phyloP scores from a whole-genome alignment of 495 filamentous ascomycete species.

The Neurospora intermedia region DNA sequence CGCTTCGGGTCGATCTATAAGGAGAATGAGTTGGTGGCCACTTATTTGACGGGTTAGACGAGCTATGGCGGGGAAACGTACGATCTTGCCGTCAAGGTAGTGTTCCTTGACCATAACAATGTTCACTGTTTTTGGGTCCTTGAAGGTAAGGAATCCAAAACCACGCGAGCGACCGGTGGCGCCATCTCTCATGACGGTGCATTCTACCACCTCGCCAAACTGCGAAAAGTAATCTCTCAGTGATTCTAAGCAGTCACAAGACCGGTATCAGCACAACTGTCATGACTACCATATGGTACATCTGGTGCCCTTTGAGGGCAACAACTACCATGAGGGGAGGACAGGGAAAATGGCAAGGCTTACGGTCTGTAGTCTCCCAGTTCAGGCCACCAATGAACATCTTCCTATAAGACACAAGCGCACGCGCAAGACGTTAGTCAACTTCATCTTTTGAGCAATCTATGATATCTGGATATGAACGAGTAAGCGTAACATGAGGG shows the following conservation, averaged over 20 bases:
- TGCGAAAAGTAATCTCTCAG: slow-evolving; percentile 98
- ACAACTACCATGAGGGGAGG: background rate
- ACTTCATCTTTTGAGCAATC: background rate
- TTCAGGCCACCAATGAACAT: slow-evolving; percentile 99
- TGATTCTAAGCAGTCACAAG: slow-evolving; percentile 53
- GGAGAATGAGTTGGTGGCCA: slow-evolving; percentile 6
- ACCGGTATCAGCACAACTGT: background rate
- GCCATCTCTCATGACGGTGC: slow-evolving; percentile 96
- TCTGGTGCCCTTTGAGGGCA: background rate
- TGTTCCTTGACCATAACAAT: slow-evolving; percentile 99
- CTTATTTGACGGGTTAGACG: background rate
- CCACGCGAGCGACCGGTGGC: slow-evolving; percentile 87
- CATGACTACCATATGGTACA: background rate
- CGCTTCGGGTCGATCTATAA: slow-evolving; percentile 91
- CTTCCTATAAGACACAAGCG: slow-evolving; percentile 49
- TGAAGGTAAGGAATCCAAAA: slow-evolving; percentile 96
- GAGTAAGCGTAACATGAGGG: background rate
- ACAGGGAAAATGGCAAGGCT: slow-evolving; percentile 21
- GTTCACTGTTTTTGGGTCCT: slow-evolving; percentile 93
- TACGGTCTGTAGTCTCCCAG: slow-evolving; percentile 99
- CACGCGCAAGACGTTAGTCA: slow-evolving; percentile 20
- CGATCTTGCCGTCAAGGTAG: slow-evolving; percentile 95
- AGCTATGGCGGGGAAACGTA: slow-evolving; percentile 37
- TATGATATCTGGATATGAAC: background rate
- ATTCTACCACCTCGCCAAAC: slow-evolving; percentile 94